Evolutionary conservation across 805 yeast genomes (phyloP), one percentile per base, ranked within the genome.

Genomic region (Brettanomyces anomalus): DNA sequence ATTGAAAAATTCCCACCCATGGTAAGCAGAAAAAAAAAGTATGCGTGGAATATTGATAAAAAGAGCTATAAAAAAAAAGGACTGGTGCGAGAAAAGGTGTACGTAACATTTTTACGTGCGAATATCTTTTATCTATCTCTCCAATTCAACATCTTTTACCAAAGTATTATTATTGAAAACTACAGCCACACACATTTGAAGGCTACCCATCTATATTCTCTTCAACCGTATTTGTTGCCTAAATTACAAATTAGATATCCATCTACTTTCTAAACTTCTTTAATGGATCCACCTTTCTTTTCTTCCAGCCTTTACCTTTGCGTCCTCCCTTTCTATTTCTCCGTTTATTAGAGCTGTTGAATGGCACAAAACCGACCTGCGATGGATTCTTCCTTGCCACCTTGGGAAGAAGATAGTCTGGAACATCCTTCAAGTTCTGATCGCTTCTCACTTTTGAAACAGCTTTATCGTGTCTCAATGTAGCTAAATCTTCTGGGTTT

Each of bases 391-490:
- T 60, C 58, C 89, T 73, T 3, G 84, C 86, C 50, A 77, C 74
- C 52, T 79, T 85, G 5, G 97, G 97, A 48, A 93, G 67, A 51
- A 93, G 68, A 56, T 93, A 93, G 37, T 85, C 88, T 1, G 98
- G 98, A 26, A 93, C 90, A 60, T 95, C 76, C 60, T 86, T 89
- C 66, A 93, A 71, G 57, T 93, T 96, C 28, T 76, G 67, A 60
- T 89, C 96, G 5, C 79, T 74, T 61, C 95, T 77, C 1, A 89
- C 70, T 8, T 90, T 80, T 56, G 89, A 95, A 45, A 86, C 61
- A 50, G 85, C 95, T 55, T 81, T 85, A 60, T 93, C 98, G 57
- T 93, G 98, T 58, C 96, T 82, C 58, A 93, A 74, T 42, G 84
- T 78, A 17, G 79, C 78, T 54, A 93, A 72, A 64, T 93, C 98